Evolutionary conservation across 2,329 filamentous ascomycete genomes (phyloP), one percentile per base, ranked within the genome.

Genomic region (Penicillium frequentans): DNA sequence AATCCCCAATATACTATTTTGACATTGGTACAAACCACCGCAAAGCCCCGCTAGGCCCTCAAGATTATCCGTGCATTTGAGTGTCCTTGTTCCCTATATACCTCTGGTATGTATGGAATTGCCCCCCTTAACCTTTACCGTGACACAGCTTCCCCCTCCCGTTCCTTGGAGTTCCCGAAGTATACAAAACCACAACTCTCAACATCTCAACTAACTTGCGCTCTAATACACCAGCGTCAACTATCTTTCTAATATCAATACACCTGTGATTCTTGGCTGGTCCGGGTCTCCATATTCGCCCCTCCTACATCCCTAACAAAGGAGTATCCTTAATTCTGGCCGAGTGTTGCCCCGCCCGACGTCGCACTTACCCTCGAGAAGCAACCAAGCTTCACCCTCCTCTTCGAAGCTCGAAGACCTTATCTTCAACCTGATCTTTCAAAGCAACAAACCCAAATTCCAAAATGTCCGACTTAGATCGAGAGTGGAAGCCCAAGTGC

Each of bases 401-500:
- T 19, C 29, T 31, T 29, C 44, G 7, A 47, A 31, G 24, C 14
- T 29, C 37, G 8, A 27, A 27, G 26, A 2, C 23, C 9, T 23
- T n/a, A 21, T 11, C 19, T 23, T 21, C 3, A 5, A 23, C 10
- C n/a, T 13, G n/a, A 49, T 23, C n/a, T 11, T 5, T 35, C n/a
- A 33, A 33, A 11, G 11, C 24, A 39, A 31, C 42, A 43, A 37
- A 21, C 31, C 39, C 29, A 46, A n/a, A 48, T 45, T 52, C 39
- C 66, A 71, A 62, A 16, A 78, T 77, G 75, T 78, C 87, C 63
- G 88, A 90, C 78, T 83, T 84, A 64, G 88, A 90, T 72, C 84
- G 84, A 70, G 87, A 90, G 77, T 93, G 89, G 90, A 86, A 91
- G 84, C 89, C 90, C 66, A 93, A 81, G 72, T 85, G 83, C 70